A percentile compares a stretch with the other conserved stretches of the same genome.
These are phyloP conservation scores for Allantophomopsis cytisporea DNA, from an alignment of 2,329 filamentous ascomycete species.

Conservation along the genomic window DNA sequence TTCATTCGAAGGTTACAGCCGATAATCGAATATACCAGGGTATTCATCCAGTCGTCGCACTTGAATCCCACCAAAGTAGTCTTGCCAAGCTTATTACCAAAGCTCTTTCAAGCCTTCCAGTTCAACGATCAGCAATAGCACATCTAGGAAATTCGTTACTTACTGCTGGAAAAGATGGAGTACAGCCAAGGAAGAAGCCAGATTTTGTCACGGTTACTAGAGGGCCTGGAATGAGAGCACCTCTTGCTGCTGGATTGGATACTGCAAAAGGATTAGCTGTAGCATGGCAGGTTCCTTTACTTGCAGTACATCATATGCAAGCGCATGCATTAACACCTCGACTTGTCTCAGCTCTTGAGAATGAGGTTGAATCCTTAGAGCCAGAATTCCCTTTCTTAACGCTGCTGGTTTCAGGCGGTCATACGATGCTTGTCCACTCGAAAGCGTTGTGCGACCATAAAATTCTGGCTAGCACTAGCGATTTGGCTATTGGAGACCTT, in stretches of 20 bases:
- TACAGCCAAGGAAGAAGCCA: constrained; percentile 32
- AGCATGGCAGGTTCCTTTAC: constrained; percentile 69
- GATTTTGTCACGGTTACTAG: constrained; percentile 85
- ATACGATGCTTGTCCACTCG: constrained; percentile 77
- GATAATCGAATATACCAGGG: constrained; percentile 64
- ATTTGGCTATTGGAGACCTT: constrained; percentile 80
- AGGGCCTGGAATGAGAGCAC: constrained; percentile 77
- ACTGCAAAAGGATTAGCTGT: constrained; percentile 77
- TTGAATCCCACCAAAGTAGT: constrained; percentile 60
- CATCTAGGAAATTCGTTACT: constrained; percentile 8
- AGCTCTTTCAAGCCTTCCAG: constrained; percentile 40
- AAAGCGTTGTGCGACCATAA: constrained; percentile 51
- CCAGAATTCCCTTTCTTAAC: constrained; percentile 76
- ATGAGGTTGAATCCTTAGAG: constrained; percentile 4
- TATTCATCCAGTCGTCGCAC: constrained; percentile 65
- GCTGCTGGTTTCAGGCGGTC: constrained; percentile 81
- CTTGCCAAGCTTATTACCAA: constrained; percentile 55
- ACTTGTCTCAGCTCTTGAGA: constrained; percentile 49
- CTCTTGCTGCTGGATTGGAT: constrained; percentile 65
- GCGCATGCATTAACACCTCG: constrained; percentile 84
- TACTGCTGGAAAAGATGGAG: constrained; percentile 8
- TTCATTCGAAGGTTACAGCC: constrained; percentile 70
- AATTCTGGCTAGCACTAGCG: constrained; percentile 59
- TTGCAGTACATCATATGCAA: constrained; percentile 95
- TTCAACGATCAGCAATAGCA: constrained; percentile 1